These are phyloP conservation scores for Apiospora kogelbergensis DNA, from an alignment of 2,329 filamentous ascomycete species.

Conservation along the genomic window DNA sequence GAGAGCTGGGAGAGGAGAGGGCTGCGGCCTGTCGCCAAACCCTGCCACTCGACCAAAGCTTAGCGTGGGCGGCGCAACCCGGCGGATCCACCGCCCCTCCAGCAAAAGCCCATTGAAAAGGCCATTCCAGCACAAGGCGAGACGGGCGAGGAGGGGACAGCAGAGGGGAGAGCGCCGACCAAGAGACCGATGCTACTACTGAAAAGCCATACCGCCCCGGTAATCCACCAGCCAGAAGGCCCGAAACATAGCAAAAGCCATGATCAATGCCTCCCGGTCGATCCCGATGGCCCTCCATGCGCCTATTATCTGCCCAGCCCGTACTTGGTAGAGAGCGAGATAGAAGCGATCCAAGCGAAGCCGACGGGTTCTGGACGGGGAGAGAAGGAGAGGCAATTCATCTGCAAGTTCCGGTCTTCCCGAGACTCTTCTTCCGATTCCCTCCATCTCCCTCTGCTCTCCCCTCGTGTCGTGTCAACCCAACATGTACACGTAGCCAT, in stretches of 20 bases:
- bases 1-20: no score
- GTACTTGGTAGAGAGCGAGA: neutral
- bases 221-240: conserved; percentile 2
- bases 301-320: neutral
- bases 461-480: neutral
- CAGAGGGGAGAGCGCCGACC: neutral
- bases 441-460: neutral
- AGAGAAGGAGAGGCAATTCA: no score
- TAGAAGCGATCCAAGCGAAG: neutral
- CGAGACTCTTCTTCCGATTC: neutral
- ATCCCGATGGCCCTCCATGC: neutral
- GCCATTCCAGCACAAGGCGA: neutral
- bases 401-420: neutral
- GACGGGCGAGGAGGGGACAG: neutral
- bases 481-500: neutral
- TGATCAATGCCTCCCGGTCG: conserved; percentile 6
- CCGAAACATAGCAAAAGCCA: neutral
- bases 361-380: no score
- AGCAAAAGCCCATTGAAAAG: neutral
- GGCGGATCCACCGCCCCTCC: conserved; percentile 6
- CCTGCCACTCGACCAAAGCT: conserved; percentile 1
- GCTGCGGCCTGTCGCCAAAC: neutral
- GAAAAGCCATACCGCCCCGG: conserved; percentile 5
- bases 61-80: conserved; percentile 6
- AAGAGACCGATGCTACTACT: conserved; percentile 4